Evolutionary conservation across 371 early-diverging fungal species (phyloP), one percentile per base, ranked within the genome.

Genomic region (Haplosporangium sp.): DNA sequence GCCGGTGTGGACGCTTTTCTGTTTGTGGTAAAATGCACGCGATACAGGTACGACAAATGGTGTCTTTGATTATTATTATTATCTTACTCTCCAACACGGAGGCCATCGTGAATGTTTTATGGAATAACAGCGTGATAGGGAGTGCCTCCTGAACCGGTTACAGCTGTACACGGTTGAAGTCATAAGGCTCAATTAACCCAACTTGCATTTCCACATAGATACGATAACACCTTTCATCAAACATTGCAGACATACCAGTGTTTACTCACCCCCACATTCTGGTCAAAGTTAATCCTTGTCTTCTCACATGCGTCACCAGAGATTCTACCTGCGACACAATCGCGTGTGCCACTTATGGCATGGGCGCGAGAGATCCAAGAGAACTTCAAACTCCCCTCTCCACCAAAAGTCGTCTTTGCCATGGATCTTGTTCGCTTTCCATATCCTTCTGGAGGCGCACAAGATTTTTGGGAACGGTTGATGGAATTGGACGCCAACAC

Each of bases 21-120:
- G 4, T 72, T 81, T 55, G 81, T 75, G 10, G 76, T 75, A 55
- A 81, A 81, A 57, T 74, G 73, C 59, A 81, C 81, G 38, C 81
- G 60, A 9, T 81, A 81, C 52, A 52, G 81, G 81, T 76, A 62
- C 53, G 70, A n/a, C n/a, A n/a, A n/a, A n/a, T n/a, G n/a, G n/a
- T n/a, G n/a, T n/a, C n/a, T n/a, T n/a, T n/a, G n/a, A n/a, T n/a
- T n/a, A n/a, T n/a, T n/a, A n/a, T n/a, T n/a, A n/a, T n/a, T n/a
- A n/a, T n/a, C n/a, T n/a, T n/a, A n/a, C n/a, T n/a, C n/a, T n/a
- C n/a, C n/a, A n/a, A n/a, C n/a, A n/a, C n/a, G n/a, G n/a, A n/a
- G n/a, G n/a, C n/a, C n/a, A n/a, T n/a, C n/a, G n/a, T n/a, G n/a
- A n/a, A n/a, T n/a, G n/a, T n/a, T n/a, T n/a, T n/a, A n/a, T n/a